A percentile compares a stretch with the other conserved stretches of the same genome.
Conservation (phyloP, 2,329 filamentous ascomycete species). For the Aspergillus candidus region DNA sequence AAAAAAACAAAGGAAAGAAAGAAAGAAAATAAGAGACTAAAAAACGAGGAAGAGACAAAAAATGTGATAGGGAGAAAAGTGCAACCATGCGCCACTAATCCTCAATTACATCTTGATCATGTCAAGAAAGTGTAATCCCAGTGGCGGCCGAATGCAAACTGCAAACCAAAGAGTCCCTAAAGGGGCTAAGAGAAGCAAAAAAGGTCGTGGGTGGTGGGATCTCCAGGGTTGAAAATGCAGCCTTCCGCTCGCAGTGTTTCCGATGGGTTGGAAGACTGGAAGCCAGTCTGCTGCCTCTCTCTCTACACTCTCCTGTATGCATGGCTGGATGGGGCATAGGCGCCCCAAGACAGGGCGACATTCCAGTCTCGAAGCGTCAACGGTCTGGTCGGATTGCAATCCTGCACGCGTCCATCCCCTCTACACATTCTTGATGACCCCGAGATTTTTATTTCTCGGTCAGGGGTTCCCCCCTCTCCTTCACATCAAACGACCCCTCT, state of each 20-base stretch:
- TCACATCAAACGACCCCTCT: no score
- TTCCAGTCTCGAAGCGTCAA: slow-evolving; percentile 6
- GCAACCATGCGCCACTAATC: slow-evolving; percentile 2
- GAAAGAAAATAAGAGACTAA: not conserved
- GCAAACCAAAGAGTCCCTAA: no score
- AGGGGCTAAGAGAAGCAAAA: no score
- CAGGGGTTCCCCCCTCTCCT: not conserved
- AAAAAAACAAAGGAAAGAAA: no score
- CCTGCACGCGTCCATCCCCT: not conserved
- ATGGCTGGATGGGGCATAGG: not conserved
- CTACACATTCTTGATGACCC: no score
- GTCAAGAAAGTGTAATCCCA: no score
- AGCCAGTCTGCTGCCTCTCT: slow-evolving; percentile 5
- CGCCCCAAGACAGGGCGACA: not conserved
- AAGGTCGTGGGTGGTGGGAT: no score
- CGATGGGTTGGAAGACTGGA: not conserved
- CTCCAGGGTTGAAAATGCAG: slow-evolving; percentile 2
- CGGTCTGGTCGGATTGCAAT: not conserved
- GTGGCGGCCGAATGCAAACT: not conserved
- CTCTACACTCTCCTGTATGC: not conserved
- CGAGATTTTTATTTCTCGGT: not conserved
- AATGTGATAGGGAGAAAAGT: slow-evolving; percentile 7
- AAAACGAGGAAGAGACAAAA: not conserved
- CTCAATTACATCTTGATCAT: not conserved
- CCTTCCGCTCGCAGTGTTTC: slow-evolving; percentile 5